Conservation (phyloP, 331 rosid species). For the Rosa hybrid region DNA sequence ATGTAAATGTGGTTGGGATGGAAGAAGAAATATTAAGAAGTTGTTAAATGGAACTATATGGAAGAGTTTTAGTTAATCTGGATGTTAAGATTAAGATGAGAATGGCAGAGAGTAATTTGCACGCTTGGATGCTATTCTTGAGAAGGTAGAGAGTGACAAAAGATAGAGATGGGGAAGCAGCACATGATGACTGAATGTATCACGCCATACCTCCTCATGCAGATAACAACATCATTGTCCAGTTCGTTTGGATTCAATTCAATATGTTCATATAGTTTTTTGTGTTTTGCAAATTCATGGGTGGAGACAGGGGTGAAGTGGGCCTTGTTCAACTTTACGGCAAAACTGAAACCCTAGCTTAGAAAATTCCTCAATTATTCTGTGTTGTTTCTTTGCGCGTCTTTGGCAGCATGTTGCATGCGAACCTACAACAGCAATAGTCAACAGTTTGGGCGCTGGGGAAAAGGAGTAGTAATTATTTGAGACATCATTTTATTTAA, state of each 20-base stretch:
- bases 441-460: neutral
- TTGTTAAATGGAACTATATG: neutral
- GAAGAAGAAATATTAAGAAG: neutral
- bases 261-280: neutral
- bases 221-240: constrained; percentile 61
- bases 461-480: neutral
- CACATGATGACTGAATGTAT: constrained; percentile 51
- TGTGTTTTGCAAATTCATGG: constrained; percentile 19
- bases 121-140: constrained; percentile 28
- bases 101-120: constrained; percentile 28
- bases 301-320: constrained; percentile 3
- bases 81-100: constrained; percentile 1
- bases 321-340: constrained; percentile 12
- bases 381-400: neutral
- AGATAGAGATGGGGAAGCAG: constrained; percentile 20
- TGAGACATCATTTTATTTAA: neutral
- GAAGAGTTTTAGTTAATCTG: constrained; percentile 4
- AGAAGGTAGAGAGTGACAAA: constrained; percentile 1
- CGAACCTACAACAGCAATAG: constrained; percentile 7
- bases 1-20: neutral
- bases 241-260: neutral
- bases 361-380: neutral
- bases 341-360: constrained; percentile 5
- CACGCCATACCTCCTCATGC: constrained; percentile 71
- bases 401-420: constrained; percentile 5